Evolutionary conservation across 164 flowering plant species (phyloP).

Genomic region (Aristolochia californica): DNA sequence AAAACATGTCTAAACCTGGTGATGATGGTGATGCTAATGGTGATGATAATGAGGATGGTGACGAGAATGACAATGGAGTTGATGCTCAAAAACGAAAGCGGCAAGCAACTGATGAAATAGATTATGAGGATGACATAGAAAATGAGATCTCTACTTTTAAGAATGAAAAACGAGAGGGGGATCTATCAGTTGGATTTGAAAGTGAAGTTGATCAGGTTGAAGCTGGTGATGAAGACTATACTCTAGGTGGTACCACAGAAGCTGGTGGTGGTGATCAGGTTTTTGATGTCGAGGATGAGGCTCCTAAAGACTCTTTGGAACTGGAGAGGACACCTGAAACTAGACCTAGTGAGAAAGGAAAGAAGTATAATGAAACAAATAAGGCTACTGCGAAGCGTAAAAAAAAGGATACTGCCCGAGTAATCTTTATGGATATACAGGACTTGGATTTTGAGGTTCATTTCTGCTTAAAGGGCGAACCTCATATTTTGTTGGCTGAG

Average conservation of each 20-base stretch:
- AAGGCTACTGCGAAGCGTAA: background rate
- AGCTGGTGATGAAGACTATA: slow-evolving; percentile 20
- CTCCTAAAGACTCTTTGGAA: slow-evolving; percentile 9
- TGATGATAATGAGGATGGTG: slow-evolving; percentile 25
- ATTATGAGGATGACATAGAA: slow-evolving; percentile 59
- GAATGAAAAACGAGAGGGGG: slow-evolving; percentile 29
- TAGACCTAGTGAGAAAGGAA: slow-evolving; percentile 16
- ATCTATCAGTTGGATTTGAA: slow-evolving; percentile 19
- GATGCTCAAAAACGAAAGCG: slow-evolving; percentile 50
- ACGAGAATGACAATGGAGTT: slow-evolving; percentile 48
- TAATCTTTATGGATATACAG: slow-evolving; percentile 22
- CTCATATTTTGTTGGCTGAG: slow-evolving; percentile 77
- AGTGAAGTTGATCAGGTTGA: slow-evolving; percentile 25
- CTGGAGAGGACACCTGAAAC: slow-evolving; percentile 10
- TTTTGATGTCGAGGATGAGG: slow-evolving; percentile 28
- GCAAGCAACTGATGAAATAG: slow-evolving; percentile 65
- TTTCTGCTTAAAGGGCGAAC: slow-evolving; percentile 48
- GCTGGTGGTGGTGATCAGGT: slow-evolving; percentile 9
- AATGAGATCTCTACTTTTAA: slow-evolving; percentile 16
- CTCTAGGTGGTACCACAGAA: slow-evolving; percentile 16
- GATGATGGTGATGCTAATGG: slow-evolving; percentile 25
- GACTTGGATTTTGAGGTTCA: slow-evolving; percentile 54
- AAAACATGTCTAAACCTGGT: slow-evolving; percentile 2
- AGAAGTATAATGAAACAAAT: slow-evolving; percentile 11
- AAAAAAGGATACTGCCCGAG: slow-evolving; percentile 31